A percentile compares a stretch with the other conserved stretches of the same genome.
Conservation (phyloP, 129 eudicot species). For the Logfia minima region DNA sequence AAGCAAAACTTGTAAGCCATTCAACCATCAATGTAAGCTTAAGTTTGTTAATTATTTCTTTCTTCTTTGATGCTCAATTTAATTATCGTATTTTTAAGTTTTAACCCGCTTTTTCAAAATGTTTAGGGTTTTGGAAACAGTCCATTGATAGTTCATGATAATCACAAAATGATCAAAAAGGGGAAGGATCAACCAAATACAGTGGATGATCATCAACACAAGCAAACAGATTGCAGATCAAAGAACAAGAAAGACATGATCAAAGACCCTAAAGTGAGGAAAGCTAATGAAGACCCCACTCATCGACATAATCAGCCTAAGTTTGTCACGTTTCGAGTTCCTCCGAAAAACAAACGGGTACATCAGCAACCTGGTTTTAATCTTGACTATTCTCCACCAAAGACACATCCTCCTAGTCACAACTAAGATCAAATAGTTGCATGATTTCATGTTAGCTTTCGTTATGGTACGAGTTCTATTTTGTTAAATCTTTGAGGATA, state of each 20-base stretch:
- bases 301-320: constrained; percentile 16
- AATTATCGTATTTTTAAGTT: background rate
- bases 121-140: constrained; percentile 28
- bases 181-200: constrained; percentile 1
- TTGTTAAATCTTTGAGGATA: constrained; percentile 31
- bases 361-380: constrained; percentile 59
- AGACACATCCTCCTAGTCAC: constrained; percentile 81
- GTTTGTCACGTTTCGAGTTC: constrained; percentile 44
- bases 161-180: background rate
- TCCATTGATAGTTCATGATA: constrained; percentile 18
- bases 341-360: constrained; percentile 32
- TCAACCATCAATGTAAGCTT: constrained; percentile 39
- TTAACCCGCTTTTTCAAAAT: background rate
- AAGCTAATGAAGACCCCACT: constrained; percentile 15
- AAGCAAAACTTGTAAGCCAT: constrained; percentile 28
- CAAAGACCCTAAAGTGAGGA: constrained; percentile 21
- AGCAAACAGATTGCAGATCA: constrained; percentile 17
- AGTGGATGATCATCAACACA: constrained; percentile 11
- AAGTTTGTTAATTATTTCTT: background rate
- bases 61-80: constrained; percentile 7
- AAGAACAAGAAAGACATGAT: constrained; percentile 10
- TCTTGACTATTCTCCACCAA: constrained; percentile 82
- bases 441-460: constrained; percentile 22
- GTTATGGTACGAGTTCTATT: constrained; percentile 3
- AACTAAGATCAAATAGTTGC: constrained; percentile 43